Evolutionary conservation across 1,139 yeast genomes (phyloP).

Genomic region (Geotrichum citri-aurantii): DNA sequence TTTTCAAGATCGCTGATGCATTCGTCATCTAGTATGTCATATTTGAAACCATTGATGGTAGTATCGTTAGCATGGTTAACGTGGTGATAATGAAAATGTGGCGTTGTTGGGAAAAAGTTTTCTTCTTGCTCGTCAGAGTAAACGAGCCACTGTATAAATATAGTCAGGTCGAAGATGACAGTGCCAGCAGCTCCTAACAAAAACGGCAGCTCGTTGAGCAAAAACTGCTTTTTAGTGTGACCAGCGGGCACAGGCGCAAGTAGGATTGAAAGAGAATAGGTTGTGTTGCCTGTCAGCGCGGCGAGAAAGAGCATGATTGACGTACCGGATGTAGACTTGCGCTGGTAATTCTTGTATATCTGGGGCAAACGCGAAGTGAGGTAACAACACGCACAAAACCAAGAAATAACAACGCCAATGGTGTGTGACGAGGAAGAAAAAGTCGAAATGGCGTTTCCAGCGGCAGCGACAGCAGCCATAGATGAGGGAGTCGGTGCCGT

Average conservation of each 20-base stretch:
- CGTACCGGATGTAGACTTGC: conserved; percentile 80
- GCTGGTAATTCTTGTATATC: conserved; percentile 60
- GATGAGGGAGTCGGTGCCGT: conserved; percentile 24
- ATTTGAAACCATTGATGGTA: background rate
- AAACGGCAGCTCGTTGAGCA: conserved; percentile 71
- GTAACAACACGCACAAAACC: conserved; percentile 75
- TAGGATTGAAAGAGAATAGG: conserved; percentile 71
- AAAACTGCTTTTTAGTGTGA: conserved; percentile 44
- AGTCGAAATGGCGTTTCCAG: background rate
- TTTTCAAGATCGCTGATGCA: conserved; percentile 5
- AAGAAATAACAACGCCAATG: conserved; percentile 60
- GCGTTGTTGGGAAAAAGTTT: conserved; percentile 10
- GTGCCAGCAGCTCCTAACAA: conserved; percentile 86
- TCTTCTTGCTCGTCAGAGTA: conserved; percentile 22
- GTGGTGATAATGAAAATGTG: conserved; percentile 7
- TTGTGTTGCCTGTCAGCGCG: conserved; percentile 74
- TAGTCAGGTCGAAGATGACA: conserved; percentile 64
- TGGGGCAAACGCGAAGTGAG: conserved; percentile 83
- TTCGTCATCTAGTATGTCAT: conserved; percentile 1
- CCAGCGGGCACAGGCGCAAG: conserved; percentile 39
- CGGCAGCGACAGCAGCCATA: conserved; percentile 17
- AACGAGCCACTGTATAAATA: conserved; percentile 56
- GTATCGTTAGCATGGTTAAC: background rate
- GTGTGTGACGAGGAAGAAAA: conserved; percentile 17
- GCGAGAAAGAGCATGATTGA: conserved; percentile 74